A percentile compares a stretch with the other conserved stretches of the same genome.
phyloP scores from a whole-genome alignment of 805 yeast species.

The Yarrowia porcina region DNA sequence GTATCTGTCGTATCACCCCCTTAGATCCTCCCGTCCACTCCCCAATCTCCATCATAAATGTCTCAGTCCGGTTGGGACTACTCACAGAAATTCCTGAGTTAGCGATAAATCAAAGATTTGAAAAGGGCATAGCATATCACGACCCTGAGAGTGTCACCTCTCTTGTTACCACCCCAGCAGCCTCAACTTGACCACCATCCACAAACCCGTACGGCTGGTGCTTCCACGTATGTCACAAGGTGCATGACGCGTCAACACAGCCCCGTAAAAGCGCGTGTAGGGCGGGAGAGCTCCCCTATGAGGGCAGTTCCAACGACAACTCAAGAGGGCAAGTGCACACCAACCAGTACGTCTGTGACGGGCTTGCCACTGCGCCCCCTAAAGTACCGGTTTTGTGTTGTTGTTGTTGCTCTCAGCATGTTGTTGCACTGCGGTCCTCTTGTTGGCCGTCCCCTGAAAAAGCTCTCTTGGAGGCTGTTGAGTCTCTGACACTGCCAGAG shows the following conservation, averaged over 20 bases:
- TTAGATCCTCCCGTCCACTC: background rate
- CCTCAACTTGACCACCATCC: background rate
- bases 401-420: background rate
- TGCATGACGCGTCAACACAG: slow-evolving; percentile 22
- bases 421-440: background rate
- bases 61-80: slow-evolving; percentile 21
- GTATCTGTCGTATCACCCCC: background rate
- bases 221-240: slow-evolving; percentile 11
- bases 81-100: slow-evolving; percentile 27
- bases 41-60: background rate
- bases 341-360: no score
- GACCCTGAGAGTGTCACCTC: background rate
- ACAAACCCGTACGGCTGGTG: background rate
- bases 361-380: background rate
- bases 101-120: background rate
- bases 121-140: background rate
- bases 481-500: background rate
- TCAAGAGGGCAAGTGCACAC: background rate
- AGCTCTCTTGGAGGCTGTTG: background rate
- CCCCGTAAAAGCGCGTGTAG: slow-evolving; percentile 3
- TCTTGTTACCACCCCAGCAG: background rate
- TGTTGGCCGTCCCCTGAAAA: background rate
- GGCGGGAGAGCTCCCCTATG: background rate
- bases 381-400: background rate
- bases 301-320: background rate